Evolutionary conservation across 306 rosid genomes (phyloP).

Genomic region (Fragaria iinumae): DNA sequence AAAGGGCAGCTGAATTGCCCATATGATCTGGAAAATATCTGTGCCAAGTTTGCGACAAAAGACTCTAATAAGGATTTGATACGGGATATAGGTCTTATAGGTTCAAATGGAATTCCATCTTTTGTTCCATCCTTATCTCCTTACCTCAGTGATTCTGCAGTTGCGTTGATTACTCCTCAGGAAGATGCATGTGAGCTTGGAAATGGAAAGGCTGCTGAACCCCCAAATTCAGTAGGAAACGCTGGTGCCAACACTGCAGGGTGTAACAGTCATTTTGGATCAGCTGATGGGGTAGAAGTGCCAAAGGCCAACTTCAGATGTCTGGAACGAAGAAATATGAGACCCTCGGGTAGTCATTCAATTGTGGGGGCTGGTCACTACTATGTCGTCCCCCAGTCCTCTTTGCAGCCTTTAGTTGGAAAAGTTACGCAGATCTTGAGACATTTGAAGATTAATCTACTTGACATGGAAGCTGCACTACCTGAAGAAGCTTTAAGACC

Average conservation of each 20-base stretch:
- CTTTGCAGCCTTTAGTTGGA: conserved; percentile 81
- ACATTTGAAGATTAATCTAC: conserved; percentile 76
- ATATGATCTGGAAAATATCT: conserved; percentile 62
- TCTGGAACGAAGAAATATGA: conserved; percentile 45
- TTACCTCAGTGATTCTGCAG: conserved; percentile 47
- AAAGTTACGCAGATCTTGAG: conserved; percentile 64
- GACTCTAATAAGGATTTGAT: conserved; percentile 75
- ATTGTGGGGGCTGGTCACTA: conserved; percentile 49
- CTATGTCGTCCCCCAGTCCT: conserved; percentile 80
- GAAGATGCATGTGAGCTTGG: conserved; percentile 35
- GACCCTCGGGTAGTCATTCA: conserved; percentile 33
- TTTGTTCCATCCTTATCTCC: conserved; percentile 56
- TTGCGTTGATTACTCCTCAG: conserved; percentile 35
- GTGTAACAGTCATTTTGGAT: conserved; percentile 33
- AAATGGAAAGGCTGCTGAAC: conserved; percentile 39
- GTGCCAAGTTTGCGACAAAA: conserved; percentile 68
- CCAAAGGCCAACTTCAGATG: conserved; percentile 34
- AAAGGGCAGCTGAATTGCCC: conserved; percentile 3
- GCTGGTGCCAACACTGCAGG: conserved; percentile 35
- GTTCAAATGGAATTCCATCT: conserved; percentile 65
- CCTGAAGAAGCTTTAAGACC: conserved; percentile 72
- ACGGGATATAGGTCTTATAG: conserved; percentile 79
- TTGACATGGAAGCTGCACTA: conserved; percentile 92
- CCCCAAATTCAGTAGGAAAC: conserved; percentile 40
- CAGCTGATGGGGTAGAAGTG: conserved; percentile 36